A percentile compares a stretch with the other conserved stretches of the same genome.
phyloP scores from a whole-genome alignment of 805 yeast genomes.

The Kockiozyma suomiensis region DNA sequence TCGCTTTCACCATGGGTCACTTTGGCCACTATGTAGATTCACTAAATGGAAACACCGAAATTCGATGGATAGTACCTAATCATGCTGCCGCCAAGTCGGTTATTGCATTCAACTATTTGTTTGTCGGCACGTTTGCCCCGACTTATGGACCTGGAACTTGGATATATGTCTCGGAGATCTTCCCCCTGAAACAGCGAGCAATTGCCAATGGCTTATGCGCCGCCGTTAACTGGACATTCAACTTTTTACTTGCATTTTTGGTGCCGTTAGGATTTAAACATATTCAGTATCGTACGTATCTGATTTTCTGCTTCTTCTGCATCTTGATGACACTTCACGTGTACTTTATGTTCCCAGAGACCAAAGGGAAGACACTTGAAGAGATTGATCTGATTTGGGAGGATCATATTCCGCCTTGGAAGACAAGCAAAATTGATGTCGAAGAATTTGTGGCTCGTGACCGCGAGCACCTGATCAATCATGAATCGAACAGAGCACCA shows the following conservation, averaged over 20 bases:
- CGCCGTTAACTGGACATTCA: slow-evolving; percentile 65
- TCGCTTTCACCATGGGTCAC: slow-evolving; percentile 34
- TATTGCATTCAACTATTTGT: slow-evolving; percentile 56
- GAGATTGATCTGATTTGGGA: slow-evolving; percentile 54
- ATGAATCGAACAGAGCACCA: not conserved
- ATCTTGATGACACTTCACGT: slow-evolving; percentile 51
- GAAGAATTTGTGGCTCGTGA: slow-evolving; percentile 49
- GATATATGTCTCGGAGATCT: slow-evolving; percentile 67
- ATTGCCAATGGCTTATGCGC: slow-evolving; percentile 60
- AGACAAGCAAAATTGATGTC: slow-evolving; percentile 52
- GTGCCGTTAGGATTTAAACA: slow-evolving; percentile 49
- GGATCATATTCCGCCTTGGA: slow-evolving; percentile 36
- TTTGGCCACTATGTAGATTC: slow-evolving; percentile 34
- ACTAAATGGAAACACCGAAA: slow-evolving; percentile 34
- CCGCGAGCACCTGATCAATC: not conserved
- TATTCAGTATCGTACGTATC: slow-evolving; percentile 62
- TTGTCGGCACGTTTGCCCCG: slow-evolving; percentile 57
- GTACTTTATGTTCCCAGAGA: slow-evolving; percentile 65
- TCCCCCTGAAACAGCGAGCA: slow-evolving; percentile 68
- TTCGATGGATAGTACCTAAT: slow-evolving; percentile 33
- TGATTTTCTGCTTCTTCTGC: slow-evolving; percentile 59
- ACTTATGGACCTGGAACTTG: slow-evolving; percentile 58
- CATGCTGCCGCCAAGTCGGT: slow-evolving; percentile 48
- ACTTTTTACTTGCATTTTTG: slow-evolving; percentile 60
- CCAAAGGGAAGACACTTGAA: slow-evolving; percentile 70